Evolutionary conservation across 164 flowering plant species (phyloP), one percentile per base, ranked within the genome.

Genomic region (Protea cynaroides): DNA sequence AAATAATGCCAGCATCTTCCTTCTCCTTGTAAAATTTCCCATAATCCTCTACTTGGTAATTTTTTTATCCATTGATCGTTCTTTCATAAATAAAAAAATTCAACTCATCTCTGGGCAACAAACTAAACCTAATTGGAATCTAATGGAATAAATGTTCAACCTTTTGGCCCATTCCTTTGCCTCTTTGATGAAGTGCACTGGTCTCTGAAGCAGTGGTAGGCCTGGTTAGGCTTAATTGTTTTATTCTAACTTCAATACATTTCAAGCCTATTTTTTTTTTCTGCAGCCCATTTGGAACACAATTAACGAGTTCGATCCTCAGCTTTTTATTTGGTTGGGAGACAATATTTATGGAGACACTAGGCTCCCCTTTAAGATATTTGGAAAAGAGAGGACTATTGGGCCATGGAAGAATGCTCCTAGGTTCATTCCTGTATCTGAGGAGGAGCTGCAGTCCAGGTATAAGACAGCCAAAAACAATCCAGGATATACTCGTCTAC

Each of bases 321-420:
- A 88, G 61, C 56, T 88, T 25, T 84, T 84, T 65, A 81, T 86
- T 61, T 88, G 91, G 91, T 65, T 88, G 71, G 92, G 96, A 53
- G 96, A 88, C 72, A 88, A 86, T 75, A 86, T 88, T 13, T 88
- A 86, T 68, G 92, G 92, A 60, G 96, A 88, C 64, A 73, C 66
- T 13, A 81, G 71, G 51, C 82, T 82, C 6, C 88, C 90, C 49
- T 83, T 76, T 55, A 80, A 67, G 53, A 8, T 88, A 1, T 74
- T 88, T 67, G 92, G 96, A 14, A 81, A 79, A 62, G 81, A 85
- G 63, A 82, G 96, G 73, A 86, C 90, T 7, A 74, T 89, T 70
- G 96, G 96, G 7, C 96, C 92, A 0, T 89, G 92, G 96, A 89
- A 86, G 73, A 89, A 85, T 82, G 81, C 62, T 63, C 87, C 83